Percentiles rank a stretch among this genome's conserved stretches.
phyloP scores from a whole-genome alignment of 768 basidiomycete species.

The Tricholoma sp. region DNA sequence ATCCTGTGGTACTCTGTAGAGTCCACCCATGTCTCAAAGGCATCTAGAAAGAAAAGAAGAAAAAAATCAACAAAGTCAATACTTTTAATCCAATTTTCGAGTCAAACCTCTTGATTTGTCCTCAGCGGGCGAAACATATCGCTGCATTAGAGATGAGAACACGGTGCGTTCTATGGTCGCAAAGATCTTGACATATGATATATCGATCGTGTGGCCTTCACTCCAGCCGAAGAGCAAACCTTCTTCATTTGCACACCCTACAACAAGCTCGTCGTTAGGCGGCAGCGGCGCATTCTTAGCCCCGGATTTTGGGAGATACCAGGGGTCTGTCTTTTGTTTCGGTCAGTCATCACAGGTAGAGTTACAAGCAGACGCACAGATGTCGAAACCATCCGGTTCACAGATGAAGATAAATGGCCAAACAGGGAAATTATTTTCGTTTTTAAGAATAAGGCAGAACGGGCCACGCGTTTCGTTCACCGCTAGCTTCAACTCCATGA shows the following conservation, averaged over 20 bases:
- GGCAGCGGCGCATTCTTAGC: background rate
- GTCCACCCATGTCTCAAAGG: no score
- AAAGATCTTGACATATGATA: background rate
- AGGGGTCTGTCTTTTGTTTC: background rate
- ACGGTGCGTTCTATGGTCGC: background rate
- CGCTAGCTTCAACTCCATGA: background rate
- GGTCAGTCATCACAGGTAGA: background rate
- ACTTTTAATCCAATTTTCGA: no score
- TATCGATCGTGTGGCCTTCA: background rate
- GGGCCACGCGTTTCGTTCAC: background rate
- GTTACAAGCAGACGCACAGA: background rate
- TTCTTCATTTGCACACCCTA: background rate
- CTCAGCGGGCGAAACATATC: background rate
- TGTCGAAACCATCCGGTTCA: background rate
- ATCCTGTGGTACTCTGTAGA: no score
- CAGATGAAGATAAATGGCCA: background rate
- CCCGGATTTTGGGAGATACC: background rate
- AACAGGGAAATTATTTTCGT: background rate
- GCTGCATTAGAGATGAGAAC: background rate
- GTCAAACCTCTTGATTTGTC: background rate
- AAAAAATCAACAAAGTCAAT: no score
- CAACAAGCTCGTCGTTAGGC: background rate
- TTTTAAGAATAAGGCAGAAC: background rate
- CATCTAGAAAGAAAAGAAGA: no score
- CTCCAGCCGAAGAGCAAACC: background rate